Conservation (phyloP, 1,284 basidiomycete genomes). For the Ceratobasidium theobromae region DNA sequence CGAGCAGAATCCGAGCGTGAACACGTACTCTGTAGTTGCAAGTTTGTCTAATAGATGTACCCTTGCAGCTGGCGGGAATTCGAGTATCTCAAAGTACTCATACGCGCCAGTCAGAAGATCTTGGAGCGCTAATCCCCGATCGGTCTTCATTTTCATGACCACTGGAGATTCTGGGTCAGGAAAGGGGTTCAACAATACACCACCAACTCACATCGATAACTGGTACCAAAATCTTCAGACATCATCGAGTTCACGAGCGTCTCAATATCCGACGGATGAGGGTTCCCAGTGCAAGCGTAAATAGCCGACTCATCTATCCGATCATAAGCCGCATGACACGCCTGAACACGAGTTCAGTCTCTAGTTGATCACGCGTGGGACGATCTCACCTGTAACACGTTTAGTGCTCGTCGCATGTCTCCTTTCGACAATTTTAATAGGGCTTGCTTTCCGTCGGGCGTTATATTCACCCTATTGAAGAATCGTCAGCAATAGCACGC, state of each 20-base stretch:
- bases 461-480: conserved; percentile 73
- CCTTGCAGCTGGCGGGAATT: conserved; percentile 81
- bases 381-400: conserved; percentile 73
- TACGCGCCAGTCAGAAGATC: conserved; percentile 94
- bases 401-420: conserved; percentile 96
- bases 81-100: conserved; percentile 85
- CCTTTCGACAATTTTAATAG: conserved; percentile 91
- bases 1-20: neutral
- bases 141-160: conserved; percentile 83
- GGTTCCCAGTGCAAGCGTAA: conserved; percentile 96
- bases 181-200: conserved; percentile 8
- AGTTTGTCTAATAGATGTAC: conserved; percentile 91
- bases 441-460: conserved; percentile 83
- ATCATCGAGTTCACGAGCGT: conserved; percentile 95
- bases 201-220: conserved; percentile 71
- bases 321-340: conserved; percentile 96
- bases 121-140: conserved; percentile 91
- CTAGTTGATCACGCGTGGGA: neutral
- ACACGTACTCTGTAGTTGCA: conserved; percentile 82
- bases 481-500: neutral
- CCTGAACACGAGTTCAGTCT: conserved; percentile 46
- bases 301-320: conserved; percentile 86
- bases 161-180: conserved; percentile 52
- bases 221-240: conserved; percentile 92
- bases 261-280: conserved; percentile 92